These are phyloP conservation scores for Cercospora canescens DNA, from an alignment of 2,329 filamentous ascomycete genomes.

Conservation along the genomic window DNA sequence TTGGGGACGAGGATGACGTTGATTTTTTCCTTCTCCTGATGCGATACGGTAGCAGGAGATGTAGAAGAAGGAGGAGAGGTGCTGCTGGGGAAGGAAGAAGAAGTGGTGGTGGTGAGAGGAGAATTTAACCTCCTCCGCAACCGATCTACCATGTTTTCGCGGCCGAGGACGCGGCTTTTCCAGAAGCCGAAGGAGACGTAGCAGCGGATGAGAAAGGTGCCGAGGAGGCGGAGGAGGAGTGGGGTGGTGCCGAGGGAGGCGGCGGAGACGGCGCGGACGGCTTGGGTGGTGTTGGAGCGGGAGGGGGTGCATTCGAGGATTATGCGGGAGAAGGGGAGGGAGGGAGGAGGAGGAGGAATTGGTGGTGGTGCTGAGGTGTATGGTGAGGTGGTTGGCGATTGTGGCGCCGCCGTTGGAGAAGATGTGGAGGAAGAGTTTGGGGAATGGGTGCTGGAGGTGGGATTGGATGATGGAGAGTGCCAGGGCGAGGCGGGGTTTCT, in stretches of 20 bases:
- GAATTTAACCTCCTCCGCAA: conserved; percentile 5
- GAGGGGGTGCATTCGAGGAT: conserved; percentile 35
- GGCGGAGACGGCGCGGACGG: conserved; percentile 18
- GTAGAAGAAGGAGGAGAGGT: not conserved
- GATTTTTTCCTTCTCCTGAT: not conserved
- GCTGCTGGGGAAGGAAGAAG: not conserved
- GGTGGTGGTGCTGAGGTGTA: too few relatives aligned
- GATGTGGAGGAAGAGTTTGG: conserved; percentile 2
- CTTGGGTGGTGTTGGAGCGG: conserved; percentile 14
- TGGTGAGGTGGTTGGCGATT: conserved; percentile 26
- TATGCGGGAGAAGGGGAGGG: conserved; percentile 23
- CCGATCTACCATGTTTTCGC: conserved; percentile 10
- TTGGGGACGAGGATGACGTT: not conserved
- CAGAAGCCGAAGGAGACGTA: conserved; percentile 1
- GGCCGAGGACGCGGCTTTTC: not conserved
- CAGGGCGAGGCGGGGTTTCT: not conserved
- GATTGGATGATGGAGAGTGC: not conserved
- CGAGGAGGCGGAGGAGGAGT: conserved; percentile 15
- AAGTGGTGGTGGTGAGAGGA: not conserved
- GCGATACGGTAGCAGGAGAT: too few relatives aligned
- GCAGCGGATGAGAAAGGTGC: conserved; percentile 10
- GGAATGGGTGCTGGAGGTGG: not conserved
- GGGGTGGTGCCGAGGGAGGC: conserved; percentile 20
- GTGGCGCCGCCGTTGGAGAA: conserved; percentile 39
- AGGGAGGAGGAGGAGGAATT: not conserved